These are phyloP conservation scores for Penicillium lividum DNA, from an alignment of 495 filamentous ascomycete species.

Conservation along the genomic window DNA sequence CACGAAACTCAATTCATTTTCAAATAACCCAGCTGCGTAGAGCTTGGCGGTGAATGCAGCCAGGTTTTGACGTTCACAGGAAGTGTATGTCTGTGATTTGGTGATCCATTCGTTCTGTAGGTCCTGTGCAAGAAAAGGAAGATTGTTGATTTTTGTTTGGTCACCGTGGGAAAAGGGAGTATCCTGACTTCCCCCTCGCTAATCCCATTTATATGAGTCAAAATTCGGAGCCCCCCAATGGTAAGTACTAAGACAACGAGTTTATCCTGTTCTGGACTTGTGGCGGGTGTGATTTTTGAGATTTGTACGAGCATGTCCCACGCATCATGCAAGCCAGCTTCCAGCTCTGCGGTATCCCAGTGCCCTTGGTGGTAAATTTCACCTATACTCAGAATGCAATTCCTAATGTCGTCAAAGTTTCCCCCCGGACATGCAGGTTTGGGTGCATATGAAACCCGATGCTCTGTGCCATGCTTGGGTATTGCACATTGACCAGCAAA, in stretches of 20 bases:
- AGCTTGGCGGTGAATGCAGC: not conserved
- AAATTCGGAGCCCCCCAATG: not conserved
- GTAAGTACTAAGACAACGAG: not conserved
- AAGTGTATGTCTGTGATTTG: not conserved
- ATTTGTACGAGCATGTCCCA: not conserved
- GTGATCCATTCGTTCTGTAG: not conserved
- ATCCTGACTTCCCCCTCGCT: not conserved
- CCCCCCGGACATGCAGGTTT: not conserved
- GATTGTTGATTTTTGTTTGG: not conserved
- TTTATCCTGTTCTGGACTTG: conserved; percentile 1
- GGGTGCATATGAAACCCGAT: not conserved
- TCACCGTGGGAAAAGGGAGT: not conserved
- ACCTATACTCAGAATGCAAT: not conserved
- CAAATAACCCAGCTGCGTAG: not conserved
- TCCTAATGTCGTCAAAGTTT: not conserved
- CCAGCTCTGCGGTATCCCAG: not conserved
- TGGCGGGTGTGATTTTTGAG: not conserved
- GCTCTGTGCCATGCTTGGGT: not conserved
- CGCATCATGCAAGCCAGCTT: conserved; percentile 1
- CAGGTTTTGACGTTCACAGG: not conserved
- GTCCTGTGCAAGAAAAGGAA: not conserved
- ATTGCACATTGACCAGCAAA: too few relatives aligned
- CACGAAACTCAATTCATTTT: not conserved
- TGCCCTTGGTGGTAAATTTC: not conserved
- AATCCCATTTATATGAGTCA: not conserved